Evolutionary conservation across 345 rosid genomes (phyloP), one percentile per base, ranked within the genome.

Genomic region (Anastatica hierochuntica): DNA sequence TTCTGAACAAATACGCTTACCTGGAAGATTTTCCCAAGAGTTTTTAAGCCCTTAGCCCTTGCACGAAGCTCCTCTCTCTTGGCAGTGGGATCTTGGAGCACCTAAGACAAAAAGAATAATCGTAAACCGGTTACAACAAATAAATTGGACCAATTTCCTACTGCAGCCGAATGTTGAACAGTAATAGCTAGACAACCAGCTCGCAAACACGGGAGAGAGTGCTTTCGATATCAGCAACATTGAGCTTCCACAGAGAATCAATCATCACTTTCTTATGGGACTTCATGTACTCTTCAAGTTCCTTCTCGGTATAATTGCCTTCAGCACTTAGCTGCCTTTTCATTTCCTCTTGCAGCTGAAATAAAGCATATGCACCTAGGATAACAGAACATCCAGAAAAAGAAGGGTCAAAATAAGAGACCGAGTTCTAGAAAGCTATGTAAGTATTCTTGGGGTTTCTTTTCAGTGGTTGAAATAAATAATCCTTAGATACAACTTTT

Each of bases 261-360:
- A 71, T 88, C 98, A 88, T 83, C 73, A 84, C 67, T 65, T 92
- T 78, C 67, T 92, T 92, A 76, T 92, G 85, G 54, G 95, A 73
- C 61, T 78, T 76, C 86, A 88, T 70, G 64, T 88, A 92, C 56
- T 72, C 82, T 77, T 88, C 96, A 72, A 92, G 95, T 79, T 92
- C 90, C 72, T 79, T 79, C 65, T 92, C 95, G 0, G 94, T 85
- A 65, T 81, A 92, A 53, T 88, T 81, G 26, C 98, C 94, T 73
- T 88, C 90, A 15, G 86, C 78, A 67, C 69, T 88, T 34, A 92
- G 83, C 62, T 92, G 96, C 76, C 73, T 92, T 77, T 88, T 92
- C 95, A 92, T 92, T 60, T 92, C 98, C 73, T 88, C 98, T 61
- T 92, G 96, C 58, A 92, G 78, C 82, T 92, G 98, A 76, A 92